phyloP scores from a whole-genome alignment of 495 filamentous ascomycete genomes.

The Hamigera avellanea region DNA sequence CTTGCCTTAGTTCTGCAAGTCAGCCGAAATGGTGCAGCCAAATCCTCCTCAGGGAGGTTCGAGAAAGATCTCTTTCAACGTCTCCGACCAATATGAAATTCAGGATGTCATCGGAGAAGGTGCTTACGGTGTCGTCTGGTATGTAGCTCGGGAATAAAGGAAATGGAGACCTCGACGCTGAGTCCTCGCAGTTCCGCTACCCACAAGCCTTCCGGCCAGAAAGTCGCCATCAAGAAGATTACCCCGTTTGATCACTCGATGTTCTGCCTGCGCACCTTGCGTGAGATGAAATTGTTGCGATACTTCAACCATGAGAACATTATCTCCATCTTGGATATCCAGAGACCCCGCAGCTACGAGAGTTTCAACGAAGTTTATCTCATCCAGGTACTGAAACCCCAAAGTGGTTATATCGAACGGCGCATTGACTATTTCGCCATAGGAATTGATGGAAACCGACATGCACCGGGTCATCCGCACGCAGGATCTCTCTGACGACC shows the following conservation, averaged over 20 bases:
- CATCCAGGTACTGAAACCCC: constrained; percentile 61
- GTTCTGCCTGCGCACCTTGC: constrained; percentile 94
- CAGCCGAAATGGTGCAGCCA: constrained; percentile 35
- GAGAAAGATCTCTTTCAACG: constrained; percentile 99
- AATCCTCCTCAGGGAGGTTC: constrained; percentile 44
- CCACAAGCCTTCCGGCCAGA: constrained; percentile 96
- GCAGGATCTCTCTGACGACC: constrained; percentile 95
- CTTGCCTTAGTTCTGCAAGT: neutral
- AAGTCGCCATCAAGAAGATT: constrained; percentile 99
- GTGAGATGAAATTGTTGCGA: constrained; percentile 97
- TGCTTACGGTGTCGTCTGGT: constrained; percentile 99
- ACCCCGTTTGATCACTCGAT: constrained; percentile 98
- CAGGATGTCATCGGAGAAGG: constrained; percentile 99
- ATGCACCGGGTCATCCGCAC: constrained; percentile 99
- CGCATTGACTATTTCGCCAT: constrained; percentile 3
- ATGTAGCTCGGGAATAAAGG: constrained; percentile 19
- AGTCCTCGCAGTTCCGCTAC: constrained; percentile 68
- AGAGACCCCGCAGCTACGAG: constrained; percentile 92
- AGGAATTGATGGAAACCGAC: constrained; percentile 99
- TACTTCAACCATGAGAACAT: constrained; percentile 99
- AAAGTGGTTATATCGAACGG: neutral
- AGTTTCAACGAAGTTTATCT: constrained; percentile 97
- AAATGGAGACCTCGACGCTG: constrained; percentile 7
- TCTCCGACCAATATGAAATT: constrained; percentile 98
- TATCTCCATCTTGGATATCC: constrained; percentile 98